Base-by-base conservation (phyloP, 495 filamentous ascomycete species). In the Parachaetomium inaequale region DNA sequence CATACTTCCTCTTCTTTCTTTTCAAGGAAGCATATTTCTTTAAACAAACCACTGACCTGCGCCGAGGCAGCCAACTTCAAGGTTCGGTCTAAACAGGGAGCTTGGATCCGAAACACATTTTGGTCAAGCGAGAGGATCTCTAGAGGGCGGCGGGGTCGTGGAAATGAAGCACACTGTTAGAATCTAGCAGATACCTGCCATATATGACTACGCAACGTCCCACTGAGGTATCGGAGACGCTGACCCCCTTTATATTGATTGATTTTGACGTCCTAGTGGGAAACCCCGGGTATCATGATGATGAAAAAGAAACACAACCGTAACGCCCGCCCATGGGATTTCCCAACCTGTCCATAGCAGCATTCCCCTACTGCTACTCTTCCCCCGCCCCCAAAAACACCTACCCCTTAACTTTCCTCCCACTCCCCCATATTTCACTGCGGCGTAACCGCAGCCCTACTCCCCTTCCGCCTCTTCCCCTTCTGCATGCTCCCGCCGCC, bases 401-500 rank as follows among this genome's bases (percentile, higher is more conserved):
- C 15, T 21, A 4, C 47, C 52, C 21, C n/a, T 12, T 23, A 17
- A 40, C 31, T 29, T 17, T 11, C 17, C 17, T 36, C 0, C 51
- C 0, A 7, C 23, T 3, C 36, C 14, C 11, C 36, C 25, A n/a
- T 28, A 31, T 31, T 11, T 46, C 52, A 66, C n/a, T 66, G 62
- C 28, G 72, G 66, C 19, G 67, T 69, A 50, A 63, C 57, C 26
- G 72, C 74, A 46, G 68, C 68, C 60, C 77, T 87, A 62, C 85
- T 87, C 73, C 85, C 87, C 79, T 87, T 88, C 73, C 80, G 77
- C 64, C 82, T 74, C 72, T 83, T 87, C 36, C 70, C 70, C 65
- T 83, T 84, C 11, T 70, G 68, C 60, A 70, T 62, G 6, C 53
- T 29, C 23, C 42, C 59, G 8, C 59, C 53, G 3, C 60, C 76